phyloP scores from a whole-genome alignment of 306 rosid genomes.

The Medicago lupulina region DNA sequence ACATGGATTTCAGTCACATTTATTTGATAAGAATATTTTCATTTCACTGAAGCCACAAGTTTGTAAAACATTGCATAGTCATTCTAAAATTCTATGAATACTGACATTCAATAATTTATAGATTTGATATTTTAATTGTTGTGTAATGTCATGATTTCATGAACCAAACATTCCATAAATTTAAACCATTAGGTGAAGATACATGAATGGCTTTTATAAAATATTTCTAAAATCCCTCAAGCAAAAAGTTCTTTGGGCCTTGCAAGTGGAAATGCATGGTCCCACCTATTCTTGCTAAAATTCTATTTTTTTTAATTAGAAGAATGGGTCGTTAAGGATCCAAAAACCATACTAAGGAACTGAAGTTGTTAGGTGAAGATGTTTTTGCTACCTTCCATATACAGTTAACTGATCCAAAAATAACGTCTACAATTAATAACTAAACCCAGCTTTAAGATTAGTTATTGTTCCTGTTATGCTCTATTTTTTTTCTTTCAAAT shows the following conservation, averaged over 20 bases:
- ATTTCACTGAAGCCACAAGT: not conserved
- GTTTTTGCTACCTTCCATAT: conserved; percentile 26
- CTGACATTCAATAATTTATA: not conserved
- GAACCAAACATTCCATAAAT: not conserved
- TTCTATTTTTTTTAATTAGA: not conserved
- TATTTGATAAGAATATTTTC: conserved; percentile 25
- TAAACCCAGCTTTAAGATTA: conserved; percentile 36
- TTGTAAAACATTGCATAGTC: not conserved
- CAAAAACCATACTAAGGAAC: not conserved
- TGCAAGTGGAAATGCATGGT: not conserved
- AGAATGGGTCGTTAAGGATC: not conserved
- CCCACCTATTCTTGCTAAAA: conserved; percentile 3
- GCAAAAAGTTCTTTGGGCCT: not conserved
- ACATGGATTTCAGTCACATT: conserved; percentile 24
- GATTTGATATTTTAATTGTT: not conserved
- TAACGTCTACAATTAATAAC: conserved; percentile 4
- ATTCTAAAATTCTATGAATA: not conserved
- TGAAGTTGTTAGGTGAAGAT: conserved; percentile 7
- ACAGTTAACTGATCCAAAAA: conserved; percentile 5
- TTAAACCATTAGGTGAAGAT: not conserved
- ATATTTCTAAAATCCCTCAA: not conserved
- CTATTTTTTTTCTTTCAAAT: not conserved
- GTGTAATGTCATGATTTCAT: not conserved
- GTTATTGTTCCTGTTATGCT: conserved; percentile 20
- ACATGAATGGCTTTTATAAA: not conserved